Conservation (phyloP, 306 rosid species). For the Cercis canadensis region DNA sequence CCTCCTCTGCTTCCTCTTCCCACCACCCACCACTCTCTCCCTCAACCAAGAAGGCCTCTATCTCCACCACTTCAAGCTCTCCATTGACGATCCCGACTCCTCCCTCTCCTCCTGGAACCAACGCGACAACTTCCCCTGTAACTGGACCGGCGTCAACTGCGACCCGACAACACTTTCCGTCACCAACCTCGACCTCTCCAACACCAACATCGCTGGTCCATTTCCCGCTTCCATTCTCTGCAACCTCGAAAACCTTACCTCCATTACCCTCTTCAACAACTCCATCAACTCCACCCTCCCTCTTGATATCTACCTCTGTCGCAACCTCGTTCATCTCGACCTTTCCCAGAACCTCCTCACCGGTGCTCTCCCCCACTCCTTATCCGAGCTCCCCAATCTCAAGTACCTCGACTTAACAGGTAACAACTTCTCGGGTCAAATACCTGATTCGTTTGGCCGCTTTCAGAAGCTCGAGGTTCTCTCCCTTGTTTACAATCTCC, state of each 20-base stretch:
- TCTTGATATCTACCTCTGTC: slow-evolving; percentile 51
- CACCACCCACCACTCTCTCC: not conserved
- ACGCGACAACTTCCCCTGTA: slow-evolving; percentile 62
- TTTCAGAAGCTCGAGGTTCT: slow-evolving; percentile 71
- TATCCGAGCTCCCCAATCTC: slow-evolving; percentile 60
- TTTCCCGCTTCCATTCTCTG: slow-evolving; percentile 67
- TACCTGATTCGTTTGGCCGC: slow-evolving; percentile 58
- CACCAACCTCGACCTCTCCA: slow-evolving; percentile 58
- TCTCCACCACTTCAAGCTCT: slow-evolving; percentile 58
- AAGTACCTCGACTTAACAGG: slow-evolving; percentile 71
- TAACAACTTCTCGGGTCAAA: slow-evolving; percentile 79
- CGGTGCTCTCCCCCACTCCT: slow-evolving; percentile 63
- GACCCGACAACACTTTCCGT: slow-evolving; percentile 46
- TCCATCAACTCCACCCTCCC: slow-evolving; percentile 73
- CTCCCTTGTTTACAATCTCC: slow-evolving; percentile 67
- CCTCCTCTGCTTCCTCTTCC: slow-evolving; percentile 18
- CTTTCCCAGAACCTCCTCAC: slow-evolving; percentile 85
- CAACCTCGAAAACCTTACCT: slow-evolving; percentile 56
- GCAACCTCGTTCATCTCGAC: slow-evolving; percentile 61
- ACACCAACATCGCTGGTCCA: slow-evolving; percentile 60
- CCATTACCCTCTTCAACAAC: slow-evolving; percentile 66
- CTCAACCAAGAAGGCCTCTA: slow-evolving; percentile 70
- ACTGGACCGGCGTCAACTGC: slow-evolving; percentile 70
- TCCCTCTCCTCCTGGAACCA: slow-evolving; percentile 67
- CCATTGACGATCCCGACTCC: slow-evolving; percentile 59